Conservation (phyloP, 2,329 filamentous ascomycete genomes). For the Mycosphaerella sp. region DNA sequence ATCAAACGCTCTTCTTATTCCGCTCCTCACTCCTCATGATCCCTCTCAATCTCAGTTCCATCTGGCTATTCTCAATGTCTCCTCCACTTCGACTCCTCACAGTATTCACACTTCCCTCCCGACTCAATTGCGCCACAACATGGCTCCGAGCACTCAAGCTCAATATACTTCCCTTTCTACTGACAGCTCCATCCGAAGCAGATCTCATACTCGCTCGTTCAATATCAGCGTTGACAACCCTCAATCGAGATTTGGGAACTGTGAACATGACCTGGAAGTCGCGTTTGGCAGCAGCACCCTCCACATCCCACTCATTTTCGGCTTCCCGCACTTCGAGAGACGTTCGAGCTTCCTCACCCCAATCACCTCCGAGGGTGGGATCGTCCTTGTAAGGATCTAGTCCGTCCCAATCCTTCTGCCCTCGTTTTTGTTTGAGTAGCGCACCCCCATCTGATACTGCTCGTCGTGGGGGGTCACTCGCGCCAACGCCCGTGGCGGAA, state of each 20-base stretch:
- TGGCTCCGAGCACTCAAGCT: not conserved
- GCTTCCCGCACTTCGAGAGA: conserved; percentile 26
- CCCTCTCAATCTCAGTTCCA: conserved; percentile 3
- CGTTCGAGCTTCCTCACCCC: conserved; percentile 27
- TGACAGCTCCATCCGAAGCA: conserved; percentile 30
- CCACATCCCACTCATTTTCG: conserved; percentile 48
- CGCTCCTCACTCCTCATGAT: not conserved
- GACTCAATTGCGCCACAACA: conserved; percentile 6
- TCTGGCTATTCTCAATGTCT: conserved; percentile 4
- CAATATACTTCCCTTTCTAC: conserved; percentile 18
- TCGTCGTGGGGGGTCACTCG: conserved; percentile 33
- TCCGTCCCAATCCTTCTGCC: conserved; percentile 36
- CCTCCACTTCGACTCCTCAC: conserved; percentile 16
- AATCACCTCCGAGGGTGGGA: conserved; percentile 31
- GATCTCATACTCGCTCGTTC: conserved; percentile 36
- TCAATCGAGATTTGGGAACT: conserved; percentile 74
- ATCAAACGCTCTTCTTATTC: not conserved
- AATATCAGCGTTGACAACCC: conserved; percentile 79
- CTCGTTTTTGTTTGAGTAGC: conserved; percentile 38
- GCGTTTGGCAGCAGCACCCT: conserved; percentile 42
- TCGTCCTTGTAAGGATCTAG: conserved; percentile 29
- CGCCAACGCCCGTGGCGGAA: not conserved
- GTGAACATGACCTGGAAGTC: conserved; percentile 73
- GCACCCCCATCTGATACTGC: conserved; percentile 41
- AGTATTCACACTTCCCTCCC: conserved; percentile 16